These are phyloP conservation scores for Stachybotrys chlorohalonatus DNA, from an alignment of 2,329 filamentous ascomycete species.

Conservation along the genomic window DNA sequence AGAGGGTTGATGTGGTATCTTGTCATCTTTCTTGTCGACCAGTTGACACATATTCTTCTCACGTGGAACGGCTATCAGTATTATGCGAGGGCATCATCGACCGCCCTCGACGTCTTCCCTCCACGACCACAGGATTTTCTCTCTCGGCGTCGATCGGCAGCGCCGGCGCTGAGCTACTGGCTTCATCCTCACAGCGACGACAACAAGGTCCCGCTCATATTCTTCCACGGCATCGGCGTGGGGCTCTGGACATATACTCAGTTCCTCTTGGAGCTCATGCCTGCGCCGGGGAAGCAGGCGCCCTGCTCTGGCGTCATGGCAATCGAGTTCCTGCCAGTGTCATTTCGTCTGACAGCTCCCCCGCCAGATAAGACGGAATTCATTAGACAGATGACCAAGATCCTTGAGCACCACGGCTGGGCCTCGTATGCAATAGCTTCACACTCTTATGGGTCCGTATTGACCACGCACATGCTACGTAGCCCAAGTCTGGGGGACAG, in stretches of 20 bases:
- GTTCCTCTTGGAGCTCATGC: constrained; percentile 43
- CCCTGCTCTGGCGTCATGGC: constrained; percentile 49
- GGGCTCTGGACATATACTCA: constrained; percentile 54
- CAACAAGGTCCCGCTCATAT: constrained; percentile 48
- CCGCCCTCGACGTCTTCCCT: constrained; percentile 40
- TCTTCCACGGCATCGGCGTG: constrained; percentile 63
- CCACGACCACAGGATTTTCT: constrained; percentile 43
- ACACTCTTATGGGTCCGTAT: constrained; percentile 56
- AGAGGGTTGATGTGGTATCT: constrained; percentile 57
- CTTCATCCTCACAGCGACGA: constrained; percentile 47
- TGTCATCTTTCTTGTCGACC: constrained; percentile 46
- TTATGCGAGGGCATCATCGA: constrained; percentile 27
- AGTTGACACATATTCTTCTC: constrained; percentile 36
- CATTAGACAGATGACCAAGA: constrained; percentile 42
- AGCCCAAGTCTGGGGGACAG: constrained; percentile 36
- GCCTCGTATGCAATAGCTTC: constrained; percentile 49
- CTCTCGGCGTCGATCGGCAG: constrained; percentile 35
- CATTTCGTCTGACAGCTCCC: constrained; percentile 48
- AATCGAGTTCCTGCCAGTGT: constrained; percentile 57
- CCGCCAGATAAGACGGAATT: constrained; percentile 45
- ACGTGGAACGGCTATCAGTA: constrained; percentile 41
- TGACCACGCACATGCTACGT: constrained; percentile 53
- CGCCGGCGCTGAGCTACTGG: constrained; percentile 52
- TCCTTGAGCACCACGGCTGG: constrained; percentile 50
- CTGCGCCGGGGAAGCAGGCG: constrained; percentile 16